Evolutionary conservation across 441 rosid species (phyloP), one percentile per base, ranked within the genome.

Genomic region (Omphalea diandra): DNA sequence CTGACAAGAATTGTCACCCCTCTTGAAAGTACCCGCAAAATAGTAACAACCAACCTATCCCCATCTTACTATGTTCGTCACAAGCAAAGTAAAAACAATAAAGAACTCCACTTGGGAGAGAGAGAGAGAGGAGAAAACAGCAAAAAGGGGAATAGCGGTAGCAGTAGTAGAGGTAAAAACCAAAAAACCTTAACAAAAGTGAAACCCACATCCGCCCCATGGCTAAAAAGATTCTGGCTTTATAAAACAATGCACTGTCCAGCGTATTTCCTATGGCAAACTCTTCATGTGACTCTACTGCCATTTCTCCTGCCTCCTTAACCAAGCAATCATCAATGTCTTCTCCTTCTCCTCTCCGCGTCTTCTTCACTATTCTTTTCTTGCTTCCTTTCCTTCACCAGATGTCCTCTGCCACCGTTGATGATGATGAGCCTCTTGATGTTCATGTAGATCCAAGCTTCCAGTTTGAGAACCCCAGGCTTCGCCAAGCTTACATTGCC

Each of bases 401-500:
- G 38, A 62, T 69, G 81, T 75, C 68, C 67, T 72, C 68, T 14
- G 84, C n/a, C n/a, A n/a, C 79, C 0, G 70, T 69, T 26, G 62
- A 70, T 11, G 83, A 75, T 6, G 76, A 76, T 44, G 86, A 79
- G 0, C 78, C 54, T 26, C 32, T 46, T 2, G 76, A 49, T n/a
- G 26, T n/a, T 6, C 65, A 40, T 1, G 70, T 81, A 7, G 88
- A 87, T 80, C 90, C 88, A 7, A 76, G 35, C 52, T 83, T 89
- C 36, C 33, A 14, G 35, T 91, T 94, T 20, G 83, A 83, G 0
- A 91, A 94, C 31, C 67, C 64, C 0, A 83, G 94, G 73, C 86
- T 94, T 20, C 80, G 80, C 57, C 79, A 79, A 69, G 96, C 97
- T 5, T 88, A 87, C 73, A 73, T 94, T 22, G 97, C 89, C 43